phyloP scores from a whole-genome alignment of 495 filamentous ascomycete genomes.

The Cryomyces minteri region DNA sequence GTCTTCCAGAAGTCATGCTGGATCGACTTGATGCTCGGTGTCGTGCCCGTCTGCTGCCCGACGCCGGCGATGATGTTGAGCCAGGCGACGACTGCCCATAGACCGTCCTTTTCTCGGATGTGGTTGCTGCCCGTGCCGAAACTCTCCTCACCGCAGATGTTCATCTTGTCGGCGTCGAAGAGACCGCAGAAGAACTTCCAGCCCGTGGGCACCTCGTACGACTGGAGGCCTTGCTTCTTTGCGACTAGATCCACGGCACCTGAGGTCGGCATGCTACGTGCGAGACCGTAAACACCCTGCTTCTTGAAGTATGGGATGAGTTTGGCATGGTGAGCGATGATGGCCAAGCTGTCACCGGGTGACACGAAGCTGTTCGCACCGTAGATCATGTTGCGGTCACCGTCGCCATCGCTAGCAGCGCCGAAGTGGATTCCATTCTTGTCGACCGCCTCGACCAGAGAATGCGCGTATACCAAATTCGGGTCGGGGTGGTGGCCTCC shows the following conservation, averaged over 20 bases:
- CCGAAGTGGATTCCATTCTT: conserved; percentile 86
- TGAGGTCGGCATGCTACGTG: conserved; percentile 92
- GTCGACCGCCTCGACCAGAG: conserved; percentile 83
- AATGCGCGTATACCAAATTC: conserved; percentile 95
- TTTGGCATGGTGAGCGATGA: conserved; percentile 89
- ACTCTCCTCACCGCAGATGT: conserved; percentile 95
- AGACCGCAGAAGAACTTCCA: conserved; percentile 99
- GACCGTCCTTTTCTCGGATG: conserved; percentile 94
- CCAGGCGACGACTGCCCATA: conserved; percentile 97
- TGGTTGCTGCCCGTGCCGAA: conserved; percentile 99
- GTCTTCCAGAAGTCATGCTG: conserved; percentile 94
- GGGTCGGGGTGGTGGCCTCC: conserved; percentile 94
- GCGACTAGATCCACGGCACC: conserved; percentile 91
- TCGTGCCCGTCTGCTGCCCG: conserved; percentile 50
- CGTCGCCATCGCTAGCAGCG: conserved; percentile 89
- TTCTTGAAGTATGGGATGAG: conserved; percentile 96
- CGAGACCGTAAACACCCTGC: conserved; percentile 86
- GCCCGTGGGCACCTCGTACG: conserved; percentile 94
- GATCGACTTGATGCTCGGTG: conserved; percentile 83
- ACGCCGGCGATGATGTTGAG: conserved; percentile 95
- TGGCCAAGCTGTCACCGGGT: conserved; percentile 88
- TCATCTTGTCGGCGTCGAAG: conserved; percentile 93
- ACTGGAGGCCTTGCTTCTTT: conserved; percentile 75
- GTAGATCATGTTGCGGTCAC: conserved; percentile 99
- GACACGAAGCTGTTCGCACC: conserved; percentile 93